phyloP scores from a whole-genome alignment of 352 stramenopile species.

The Phytophthora lateralis region DNA sequence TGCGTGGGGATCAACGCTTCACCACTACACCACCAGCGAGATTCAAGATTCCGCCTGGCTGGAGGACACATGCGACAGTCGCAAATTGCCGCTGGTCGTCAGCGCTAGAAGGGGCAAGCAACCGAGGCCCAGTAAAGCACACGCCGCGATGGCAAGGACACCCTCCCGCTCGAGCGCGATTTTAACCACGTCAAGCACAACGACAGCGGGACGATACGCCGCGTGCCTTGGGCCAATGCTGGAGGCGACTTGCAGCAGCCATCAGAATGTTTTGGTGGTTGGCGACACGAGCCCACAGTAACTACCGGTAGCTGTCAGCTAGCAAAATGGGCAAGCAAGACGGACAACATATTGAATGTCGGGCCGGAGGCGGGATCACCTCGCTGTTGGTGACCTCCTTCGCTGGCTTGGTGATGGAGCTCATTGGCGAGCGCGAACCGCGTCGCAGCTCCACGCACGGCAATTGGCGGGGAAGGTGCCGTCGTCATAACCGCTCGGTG shows the following conservation, averaged over 20 bases:
- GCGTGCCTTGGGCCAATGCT: conserved; percentile 19
- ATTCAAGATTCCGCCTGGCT: not conserved
- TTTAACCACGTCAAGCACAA: conserved; percentile 6
- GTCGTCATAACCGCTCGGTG: conserved; percentile 4
- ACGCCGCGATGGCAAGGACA: not conserved
- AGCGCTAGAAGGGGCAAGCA: conserved; percentile 3
- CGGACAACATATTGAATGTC: not conserved
- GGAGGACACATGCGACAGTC: conserved; percentile 33
- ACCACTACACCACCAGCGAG: not conserved
- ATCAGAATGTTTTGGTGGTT: conserved; percentile 7
- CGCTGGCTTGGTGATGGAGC: not conserved
- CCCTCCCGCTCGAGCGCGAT: conserved; percentile 19
- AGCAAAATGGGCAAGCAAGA: not conserved
- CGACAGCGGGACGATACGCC: conserved; percentile 1
- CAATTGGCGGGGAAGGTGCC: conserved; percentile 5
- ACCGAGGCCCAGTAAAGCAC: conserved; percentile 11
- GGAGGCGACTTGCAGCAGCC: not conserved
- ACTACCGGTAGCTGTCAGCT: too few relatives aligned
- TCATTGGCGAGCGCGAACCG: conserved; percentile 25
- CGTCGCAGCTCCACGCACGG: conserved; percentile 10
- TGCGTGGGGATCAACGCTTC: not conserved
- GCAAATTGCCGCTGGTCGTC: conserved; percentile 20
- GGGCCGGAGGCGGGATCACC: not conserved
- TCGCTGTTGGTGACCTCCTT: not conserved
- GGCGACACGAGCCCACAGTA: too few relatives aligned